Conservation (phyloP, 1,284 basidiomycete genomes). For the Paramarasmius palmivorus region DNA sequence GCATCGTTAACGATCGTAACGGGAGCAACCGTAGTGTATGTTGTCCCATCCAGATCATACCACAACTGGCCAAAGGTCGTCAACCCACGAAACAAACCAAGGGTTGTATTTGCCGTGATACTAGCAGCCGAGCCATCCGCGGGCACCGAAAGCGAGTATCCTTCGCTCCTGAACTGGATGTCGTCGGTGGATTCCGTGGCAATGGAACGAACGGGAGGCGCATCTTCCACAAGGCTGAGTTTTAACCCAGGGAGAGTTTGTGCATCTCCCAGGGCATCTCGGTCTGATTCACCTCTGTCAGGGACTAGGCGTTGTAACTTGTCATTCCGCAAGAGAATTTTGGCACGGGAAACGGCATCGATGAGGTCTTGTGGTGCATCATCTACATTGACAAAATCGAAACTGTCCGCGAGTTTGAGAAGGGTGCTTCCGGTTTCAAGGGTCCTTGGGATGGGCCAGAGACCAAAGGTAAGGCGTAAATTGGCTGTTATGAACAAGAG, state of each 20-base stretch:
- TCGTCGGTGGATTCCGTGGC: slow-evolving; percentile 55
- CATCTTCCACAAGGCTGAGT: background rate
- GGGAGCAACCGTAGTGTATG: slow-evolving; percentile 63
- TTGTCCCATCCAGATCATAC: slow-evolving; percentile 52
- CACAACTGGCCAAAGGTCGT: slow-evolving; percentile 83
- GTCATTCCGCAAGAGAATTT: slow-evolving; percentile 38
- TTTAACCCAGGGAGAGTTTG: slow-evolving; percentile 1
- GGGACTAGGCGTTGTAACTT: slow-evolving; percentile 46
- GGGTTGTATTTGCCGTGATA: slow-evolving; percentile 67
- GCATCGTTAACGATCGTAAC: slow-evolving; percentile 53
- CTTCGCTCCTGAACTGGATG: slow-evolving; percentile 60
- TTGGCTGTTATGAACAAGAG: background rate
- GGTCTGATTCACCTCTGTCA: slow-evolving; percentile 33
- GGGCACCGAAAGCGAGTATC: slow-evolving; percentile 67
- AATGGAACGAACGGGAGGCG: slow-evolving; percentile 33
- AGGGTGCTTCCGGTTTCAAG: slow-evolving; percentile 29
- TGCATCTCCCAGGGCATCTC: slow-evolving; percentile 1
- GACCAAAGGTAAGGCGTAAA: slow-evolving; percentile 19
- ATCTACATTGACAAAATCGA: slow-evolving; percentile 41
- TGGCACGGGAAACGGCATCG: slow-evolving; percentile 43
- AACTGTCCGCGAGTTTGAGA: slow-evolving; percentile 32
- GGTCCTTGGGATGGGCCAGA: slow-evolving; percentile 38
- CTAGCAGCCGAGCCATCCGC: slow-evolving; percentile 57
- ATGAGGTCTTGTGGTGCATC: slow-evolving; percentile 45
- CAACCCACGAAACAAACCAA: slow-evolving; percentile 80